Percentiles rank a stretch among this genome's conserved stretches.
These are phyloP conservation scores for Lecanosticta acicola DNA, from an alignment of 2,329 filamentous ascomycete species.

Conservation along the genomic window DNA sequence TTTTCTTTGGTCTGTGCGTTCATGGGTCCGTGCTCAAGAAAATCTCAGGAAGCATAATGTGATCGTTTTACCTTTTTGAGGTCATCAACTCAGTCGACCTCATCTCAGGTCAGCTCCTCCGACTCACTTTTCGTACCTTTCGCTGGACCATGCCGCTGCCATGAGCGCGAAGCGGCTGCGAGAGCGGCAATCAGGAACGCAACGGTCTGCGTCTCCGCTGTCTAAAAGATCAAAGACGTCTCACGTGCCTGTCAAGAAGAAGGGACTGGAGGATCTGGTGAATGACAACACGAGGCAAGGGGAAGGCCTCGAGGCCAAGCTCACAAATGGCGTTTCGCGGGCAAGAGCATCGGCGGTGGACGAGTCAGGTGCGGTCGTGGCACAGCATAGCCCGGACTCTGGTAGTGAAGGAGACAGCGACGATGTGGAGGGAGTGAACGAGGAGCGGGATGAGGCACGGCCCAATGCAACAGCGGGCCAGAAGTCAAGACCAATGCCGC, in stretches of 20 bases:
- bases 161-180: conserved; percentile 35
- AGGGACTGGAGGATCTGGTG: conserved; percentile 31
- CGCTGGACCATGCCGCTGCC: conserved; percentile 21
- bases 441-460: conserved; percentile 32
- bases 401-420: background rate
- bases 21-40: background rate
- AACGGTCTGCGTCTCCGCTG: conserved; percentile 22
- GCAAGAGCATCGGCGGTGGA: conserved; percentile 50
- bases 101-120: conserved; percentile 1
- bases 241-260: conserved; percentile 27
- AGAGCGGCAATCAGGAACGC: conserved; percentile 24
- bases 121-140: background rate
- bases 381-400: conserved; percentile 21
- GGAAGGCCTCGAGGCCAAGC: conserved; percentile 40
- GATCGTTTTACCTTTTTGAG: background rate
- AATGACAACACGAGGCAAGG: conserved; percentile 32
- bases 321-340: conserved; percentile 50
- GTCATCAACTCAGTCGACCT: background rate
- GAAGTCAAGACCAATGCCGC: background rate
- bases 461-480: conserved; percentile 21
- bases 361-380: conserved; percentile 53
- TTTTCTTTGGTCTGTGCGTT: too few species aligned
- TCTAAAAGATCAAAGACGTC: conserved; percentile 32
- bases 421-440: conserved; percentile 32
- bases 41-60: background rate